A percentile compares a stretch with the other conserved stretches of the same genome.
Conservation (phyloP, 306 rosid genomes). For the Luffa acutangula region DNA sequence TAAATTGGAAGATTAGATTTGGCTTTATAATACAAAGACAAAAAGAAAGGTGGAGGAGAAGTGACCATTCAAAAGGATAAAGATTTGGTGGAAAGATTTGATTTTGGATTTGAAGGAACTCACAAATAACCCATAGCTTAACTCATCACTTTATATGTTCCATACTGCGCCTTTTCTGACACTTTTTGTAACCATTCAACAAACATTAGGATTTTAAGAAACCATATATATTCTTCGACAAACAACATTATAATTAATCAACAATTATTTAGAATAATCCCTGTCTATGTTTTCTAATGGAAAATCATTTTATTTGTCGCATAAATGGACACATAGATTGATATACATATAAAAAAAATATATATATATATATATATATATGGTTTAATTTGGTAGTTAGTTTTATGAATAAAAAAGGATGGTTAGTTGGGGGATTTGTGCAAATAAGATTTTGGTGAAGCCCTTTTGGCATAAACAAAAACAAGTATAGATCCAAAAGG, state of each 20-base stretch:
- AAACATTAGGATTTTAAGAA: too few relatives aligned
- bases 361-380: too few relatives aligned
- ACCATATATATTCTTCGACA: neutral
- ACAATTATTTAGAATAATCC: neutral
- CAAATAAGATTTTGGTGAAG: too few relatives aligned
- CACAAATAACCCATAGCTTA: neutral
- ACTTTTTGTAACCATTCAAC: neutral
- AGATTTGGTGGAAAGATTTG: neutral
- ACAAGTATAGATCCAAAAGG: neutral
- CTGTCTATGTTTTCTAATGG: neutral
- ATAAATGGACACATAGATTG: neutral
- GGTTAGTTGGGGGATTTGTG: too few relatives aligned
- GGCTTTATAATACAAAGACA: neutral
- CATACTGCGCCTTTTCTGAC: neutral
- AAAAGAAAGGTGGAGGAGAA: neutral
- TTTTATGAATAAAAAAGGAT: too few relatives aligned
- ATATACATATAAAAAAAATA: neutral
- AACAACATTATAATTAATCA: neutral
- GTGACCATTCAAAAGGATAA: neutral
- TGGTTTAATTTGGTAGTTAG: neutral
- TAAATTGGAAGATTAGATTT: neutral
- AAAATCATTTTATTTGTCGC: neutral
- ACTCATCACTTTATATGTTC: neutral
- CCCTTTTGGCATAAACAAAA: too few relatives aligned
- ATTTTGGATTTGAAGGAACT: neutral